Conservation (phyloP, 2,329 filamentous ascomycete species). For the Tolypocladium nubicola region DNA sequence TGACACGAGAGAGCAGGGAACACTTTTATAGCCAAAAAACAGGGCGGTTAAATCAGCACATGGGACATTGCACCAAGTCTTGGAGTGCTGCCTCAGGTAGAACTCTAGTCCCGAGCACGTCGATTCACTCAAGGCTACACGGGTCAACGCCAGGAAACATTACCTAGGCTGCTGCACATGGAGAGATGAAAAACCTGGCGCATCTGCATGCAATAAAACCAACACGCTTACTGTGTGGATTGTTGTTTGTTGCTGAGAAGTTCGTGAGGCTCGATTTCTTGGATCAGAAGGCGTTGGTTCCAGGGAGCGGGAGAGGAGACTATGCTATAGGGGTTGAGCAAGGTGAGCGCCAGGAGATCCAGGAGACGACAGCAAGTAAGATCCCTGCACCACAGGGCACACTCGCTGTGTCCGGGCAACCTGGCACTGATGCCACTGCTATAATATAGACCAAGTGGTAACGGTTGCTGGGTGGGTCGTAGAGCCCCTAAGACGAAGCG, state of each 20-base stretch:
- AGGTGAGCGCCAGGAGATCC: too few relatives aligned
- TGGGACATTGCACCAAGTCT: too few relatives aligned
- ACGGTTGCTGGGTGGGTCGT: neutral
- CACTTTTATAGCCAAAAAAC: neutral
- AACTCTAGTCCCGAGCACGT: neutral
- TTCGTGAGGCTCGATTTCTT: neutral
- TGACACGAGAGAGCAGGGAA: neutral
- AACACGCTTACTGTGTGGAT: neutral
- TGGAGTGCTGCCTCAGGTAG: neutral
- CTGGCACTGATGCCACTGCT: neutral
- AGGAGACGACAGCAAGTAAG: too few relatives aligned
- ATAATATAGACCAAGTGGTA: neutral
- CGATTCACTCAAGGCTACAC: neutral
- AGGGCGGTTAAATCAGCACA: neutral
- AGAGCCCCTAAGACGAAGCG: neutral
- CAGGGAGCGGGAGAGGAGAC: neutral
- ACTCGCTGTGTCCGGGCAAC: too few relatives aligned
- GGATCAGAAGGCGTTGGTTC: neutral
- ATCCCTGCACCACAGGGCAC: too few relatives aligned
- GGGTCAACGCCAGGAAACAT: neutral
- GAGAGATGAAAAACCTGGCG: neutral
- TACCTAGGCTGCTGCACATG: neutral
- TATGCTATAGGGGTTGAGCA: neutral
- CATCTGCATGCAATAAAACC: neutral
- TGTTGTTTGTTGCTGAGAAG: neutral